These are phyloP conservation scores for Athelia psychrophila DNA, from an alignment of 1,284 basidiomycete species.

Conservation along the genomic window DNA sequence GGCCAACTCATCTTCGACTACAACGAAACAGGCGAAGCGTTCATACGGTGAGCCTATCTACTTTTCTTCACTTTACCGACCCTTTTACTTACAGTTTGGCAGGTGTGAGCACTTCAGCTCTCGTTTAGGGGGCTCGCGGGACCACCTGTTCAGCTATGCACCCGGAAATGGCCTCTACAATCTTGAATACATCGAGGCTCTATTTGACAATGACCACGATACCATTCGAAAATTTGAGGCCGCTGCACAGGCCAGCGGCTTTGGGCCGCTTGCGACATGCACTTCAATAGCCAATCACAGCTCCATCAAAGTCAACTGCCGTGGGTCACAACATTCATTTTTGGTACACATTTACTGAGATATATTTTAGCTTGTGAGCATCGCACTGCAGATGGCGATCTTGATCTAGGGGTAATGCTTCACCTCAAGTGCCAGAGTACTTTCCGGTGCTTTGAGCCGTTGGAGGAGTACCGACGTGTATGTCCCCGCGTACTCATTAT, in stretches of 20 bases:
- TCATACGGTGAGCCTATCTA: background rate
- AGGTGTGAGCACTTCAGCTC: conserved; percentile 17
- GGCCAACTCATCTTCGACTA: background rate
- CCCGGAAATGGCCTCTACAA: conserved; percentile 12
- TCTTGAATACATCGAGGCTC: conserved; percentile 18
- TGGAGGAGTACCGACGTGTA: conserved; percentile 7
- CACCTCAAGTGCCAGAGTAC: conserved; percentile 7
- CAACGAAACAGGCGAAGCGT: background rate
- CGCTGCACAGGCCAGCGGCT: conserved; percentile 9
- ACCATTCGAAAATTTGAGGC: conserved; percentile 16
- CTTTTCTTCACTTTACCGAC: background rate
- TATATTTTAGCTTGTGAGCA: conserved; percentile 11
- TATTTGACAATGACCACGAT: conserved; percentile 16
- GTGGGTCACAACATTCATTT: conserved; percentile 10
- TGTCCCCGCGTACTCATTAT: conserved; percentile 16
- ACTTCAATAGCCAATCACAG: conserved; percentile 5
- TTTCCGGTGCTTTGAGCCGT: conserved; percentile 13
- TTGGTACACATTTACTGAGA: background rate
- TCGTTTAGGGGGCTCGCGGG: background rate
- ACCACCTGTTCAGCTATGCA: conserved; percentile 12
- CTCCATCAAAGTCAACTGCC: conserved; percentile 14
- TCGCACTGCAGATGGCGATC: background rate
- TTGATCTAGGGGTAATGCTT: conserved; percentile 5
- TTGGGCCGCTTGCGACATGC: conserved; percentile 15
- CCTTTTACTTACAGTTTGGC: background rate